A percentile compares a stretch with the other conserved stretches of the same genome.
Conservation (phyloP, 2,329 filamentous ascomycete genomes). For the Talaromyces sp. region DNA sequence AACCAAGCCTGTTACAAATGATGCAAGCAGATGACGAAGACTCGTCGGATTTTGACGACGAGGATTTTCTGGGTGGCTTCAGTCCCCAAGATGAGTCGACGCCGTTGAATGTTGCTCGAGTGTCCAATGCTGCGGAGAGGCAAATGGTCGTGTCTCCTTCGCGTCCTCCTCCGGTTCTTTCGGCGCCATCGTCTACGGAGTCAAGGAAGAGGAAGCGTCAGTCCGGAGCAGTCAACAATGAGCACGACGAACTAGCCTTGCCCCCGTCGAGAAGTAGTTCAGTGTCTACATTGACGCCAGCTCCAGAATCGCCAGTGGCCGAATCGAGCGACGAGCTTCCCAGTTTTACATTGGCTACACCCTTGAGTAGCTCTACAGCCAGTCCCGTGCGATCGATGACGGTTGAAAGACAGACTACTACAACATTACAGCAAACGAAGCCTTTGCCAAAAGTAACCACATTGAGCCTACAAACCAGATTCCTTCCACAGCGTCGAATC, state of each 20-base stretch:
- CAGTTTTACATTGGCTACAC: slow-evolving; percentile 38
- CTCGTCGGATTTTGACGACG: slow-evolving; percentile 35
- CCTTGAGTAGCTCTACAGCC: slow-evolving; percentile 31
- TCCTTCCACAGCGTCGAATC: slow-evolving; percentile 35
- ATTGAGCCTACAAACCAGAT: slow-evolving; percentile 33
- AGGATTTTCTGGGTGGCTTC: slow-evolving; percentile 43
- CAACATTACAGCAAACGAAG: background rate
- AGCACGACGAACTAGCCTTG: slow-evolving; percentile 16
- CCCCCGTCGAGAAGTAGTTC: slow-evolving; percentile 24
- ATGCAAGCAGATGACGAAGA: slow-evolving; percentile 41
- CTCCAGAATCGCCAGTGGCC: slow-evolving; percentile 7
- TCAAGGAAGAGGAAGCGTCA: slow-evolving; percentile 39
- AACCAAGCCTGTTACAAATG: slow-evolving; percentile 45
- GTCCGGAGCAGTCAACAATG: slow-evolving; percentile 20
- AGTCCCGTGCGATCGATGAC: slow-evolving; percentile 2
- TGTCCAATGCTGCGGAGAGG: slow-evolving; percentile 8
- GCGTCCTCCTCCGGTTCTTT: slow-evolving; percentile 15
- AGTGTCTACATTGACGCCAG: slow-evolving; percentile 13
- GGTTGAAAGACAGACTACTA: background rate
- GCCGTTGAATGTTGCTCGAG: slow-evolving; percentile 36
- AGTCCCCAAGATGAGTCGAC: slow-evolving; percentile 46
- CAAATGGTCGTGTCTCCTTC: slow-evolving; percentile 25
- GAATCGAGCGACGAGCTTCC: background rate
- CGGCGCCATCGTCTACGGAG: slow-evolving; percentile 26
- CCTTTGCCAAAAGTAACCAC: slow-evolving; percentile 29